Conservation (phyloP, 306 rosid species). For the Sphenostylis stenocarpa region DNA sequence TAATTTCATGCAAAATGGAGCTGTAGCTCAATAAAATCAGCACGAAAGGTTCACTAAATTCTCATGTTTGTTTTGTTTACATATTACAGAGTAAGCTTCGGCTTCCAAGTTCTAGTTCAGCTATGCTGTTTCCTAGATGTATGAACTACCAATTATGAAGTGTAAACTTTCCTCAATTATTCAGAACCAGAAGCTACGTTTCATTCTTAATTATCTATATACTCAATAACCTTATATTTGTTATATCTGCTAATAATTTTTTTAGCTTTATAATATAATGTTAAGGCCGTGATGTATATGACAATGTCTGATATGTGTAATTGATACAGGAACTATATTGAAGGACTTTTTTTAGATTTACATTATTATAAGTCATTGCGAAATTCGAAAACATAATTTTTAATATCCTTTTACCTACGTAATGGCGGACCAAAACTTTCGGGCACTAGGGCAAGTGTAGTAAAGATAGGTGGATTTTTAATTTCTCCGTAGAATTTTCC, state of each 20-base stretch:
- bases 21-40: neutral
- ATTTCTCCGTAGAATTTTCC: neutral
- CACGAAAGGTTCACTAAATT: neutral
- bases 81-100: constrained; percentile 1
- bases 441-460: neutral
- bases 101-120: constrained; percentile 4
- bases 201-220: neutral
- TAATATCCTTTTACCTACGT: neutral
- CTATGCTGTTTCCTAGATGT: constrained; percentile 1
- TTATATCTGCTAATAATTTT: neutral
- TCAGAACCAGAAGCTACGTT: neutral
- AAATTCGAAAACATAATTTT: neutral
- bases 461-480: constrained; percentile 4
- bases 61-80: neutral
- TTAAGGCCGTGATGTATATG: neutral
- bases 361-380: neutral
- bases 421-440: neutral
- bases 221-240: neutral
- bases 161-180: neutral
- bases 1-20: constrained; percentile 16
- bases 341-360: neutral
- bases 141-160: neutral
- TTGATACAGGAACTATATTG: neutral
- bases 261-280: neutral
- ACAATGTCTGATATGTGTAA: constrained; percentile 1